A percentile compares a stretch with the other conserved stretches of the same genome.
Conservation (phyloP, 345 rosid genomes). For the Citrus sinensis region DVS_A1.0 CM039168.1:1233001-1233500, state of each 20-base stretch:
- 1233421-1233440: neutral
- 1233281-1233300: no score
- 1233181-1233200: neutral
- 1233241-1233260: neutral
- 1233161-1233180: neutral
- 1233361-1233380: neutral
- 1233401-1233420: neutral
- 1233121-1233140: neutral
- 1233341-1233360: neutral
- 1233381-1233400: neutral
- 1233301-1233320: no score
- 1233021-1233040: neutral
- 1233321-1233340: no score
- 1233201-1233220: neutral
- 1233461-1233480: neutral
- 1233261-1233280: no score
- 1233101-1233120: neutral
- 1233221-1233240: no score
- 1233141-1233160: neutral
- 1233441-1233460: neutral
- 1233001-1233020: neutral
- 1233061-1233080: neutral
- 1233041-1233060: no score
- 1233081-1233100: neutral
- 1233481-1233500: neutral